Conservation (phyloP, 257 asterid genomes). For the Gynochthodes officinalis region DNA sequence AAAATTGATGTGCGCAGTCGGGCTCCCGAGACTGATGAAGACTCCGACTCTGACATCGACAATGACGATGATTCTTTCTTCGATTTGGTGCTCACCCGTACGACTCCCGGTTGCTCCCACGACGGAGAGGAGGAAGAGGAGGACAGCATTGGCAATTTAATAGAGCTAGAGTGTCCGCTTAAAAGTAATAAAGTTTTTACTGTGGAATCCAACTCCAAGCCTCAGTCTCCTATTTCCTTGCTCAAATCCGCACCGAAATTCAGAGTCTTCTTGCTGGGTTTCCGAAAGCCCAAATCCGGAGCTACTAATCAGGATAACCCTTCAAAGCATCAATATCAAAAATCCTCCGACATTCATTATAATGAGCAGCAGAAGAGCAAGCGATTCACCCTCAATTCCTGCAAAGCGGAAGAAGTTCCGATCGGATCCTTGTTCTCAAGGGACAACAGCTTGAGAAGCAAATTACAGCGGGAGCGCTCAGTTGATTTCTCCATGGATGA, state of each 20-base stretch:
- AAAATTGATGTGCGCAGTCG: constrained; percentile 22
- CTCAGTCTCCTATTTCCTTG: constrained; percentile 44
- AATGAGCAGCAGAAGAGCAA: constrained; percentile 30
- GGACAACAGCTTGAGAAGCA: constrained; percentile 52
- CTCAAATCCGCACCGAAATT: constrained; percentile 62
- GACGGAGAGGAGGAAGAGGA: background rate
- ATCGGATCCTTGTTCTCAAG: constrained; percentile 30
- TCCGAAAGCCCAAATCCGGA: constrained; percentile 41
- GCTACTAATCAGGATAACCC: constrained; percentile 7
- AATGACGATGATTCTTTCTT: constrained; percentile 66
- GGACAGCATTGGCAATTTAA: constrained; percentile 4
- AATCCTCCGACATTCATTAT: too few species aligned
- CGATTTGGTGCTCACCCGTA: constrained; percentile 49
- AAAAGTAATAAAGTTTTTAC: constrained; percentile 26
- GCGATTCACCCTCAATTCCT: constrained; percentile 28
- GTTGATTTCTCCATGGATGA: constrained; percentile 28
- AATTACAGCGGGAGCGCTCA: constrained; percentile 32
- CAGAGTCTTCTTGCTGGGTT: constrained; percentile 48
- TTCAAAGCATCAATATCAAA: constrained; percentile 20
- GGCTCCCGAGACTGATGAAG: constrained; percentile 31
- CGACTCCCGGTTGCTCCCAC: constrained; percentile 29
- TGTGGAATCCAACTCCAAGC: constrained; percentile 28
- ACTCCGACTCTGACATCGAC: constrained; percentile 37
- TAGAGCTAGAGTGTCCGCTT: constrained; percentile 3
- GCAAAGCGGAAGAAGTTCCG: constrained; percentile 31